Evolutionary conservation across 1,139 yeast species (phyloP).

Genomic region (Saccharomycopsis phalli): DNA sequence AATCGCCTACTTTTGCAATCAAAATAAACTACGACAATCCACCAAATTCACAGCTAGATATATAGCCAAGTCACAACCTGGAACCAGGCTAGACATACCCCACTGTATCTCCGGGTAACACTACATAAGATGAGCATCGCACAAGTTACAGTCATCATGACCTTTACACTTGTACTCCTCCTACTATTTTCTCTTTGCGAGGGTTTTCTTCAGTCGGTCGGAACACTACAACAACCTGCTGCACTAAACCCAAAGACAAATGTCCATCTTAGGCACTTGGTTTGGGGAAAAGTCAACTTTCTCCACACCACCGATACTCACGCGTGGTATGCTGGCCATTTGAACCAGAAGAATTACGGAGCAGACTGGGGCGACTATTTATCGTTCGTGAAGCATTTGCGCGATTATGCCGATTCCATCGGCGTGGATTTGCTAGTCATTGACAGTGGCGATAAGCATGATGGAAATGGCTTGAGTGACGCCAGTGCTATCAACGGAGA

Average conservation of each 20-base stretch:
- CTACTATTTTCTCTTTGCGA: too few species aligned
- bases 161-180: too few species aligned
- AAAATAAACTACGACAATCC: too few species aligned
- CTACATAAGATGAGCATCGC: too few species aligned
- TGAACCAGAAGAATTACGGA: conserved; percentile 61
- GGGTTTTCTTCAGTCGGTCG: too few species aligned
- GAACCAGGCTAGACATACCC: too few species aligned
- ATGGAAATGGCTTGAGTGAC: conserved; percentile 84
- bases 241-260: conserved; percentile 7
- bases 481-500: conserved; percentile 66
- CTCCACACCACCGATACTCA: conserved; percentile 94
- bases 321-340: conserved; percentile 89
- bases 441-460: conserved; percentile 92
- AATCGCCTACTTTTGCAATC: too few species aligned
- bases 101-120: too few species aligned
- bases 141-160: too few species aligned
- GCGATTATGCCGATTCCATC: conserved; percentile 33
- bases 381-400: conserved; percentile 52
- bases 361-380: conserved; percentile 93
- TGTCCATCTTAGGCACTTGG: conserved; percentile 34
- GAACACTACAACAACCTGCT: conserved; percentile 10
- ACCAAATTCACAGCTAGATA: too few species aligned
- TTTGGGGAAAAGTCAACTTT: conserved; percentile 69
- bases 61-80: too few species aligned
- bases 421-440: conserved; percentile 61